Evolutionary conservation across 2,329 filamentous ascomycete species (phyloP).

Genomic region (Alternaria triticina): DNA sequence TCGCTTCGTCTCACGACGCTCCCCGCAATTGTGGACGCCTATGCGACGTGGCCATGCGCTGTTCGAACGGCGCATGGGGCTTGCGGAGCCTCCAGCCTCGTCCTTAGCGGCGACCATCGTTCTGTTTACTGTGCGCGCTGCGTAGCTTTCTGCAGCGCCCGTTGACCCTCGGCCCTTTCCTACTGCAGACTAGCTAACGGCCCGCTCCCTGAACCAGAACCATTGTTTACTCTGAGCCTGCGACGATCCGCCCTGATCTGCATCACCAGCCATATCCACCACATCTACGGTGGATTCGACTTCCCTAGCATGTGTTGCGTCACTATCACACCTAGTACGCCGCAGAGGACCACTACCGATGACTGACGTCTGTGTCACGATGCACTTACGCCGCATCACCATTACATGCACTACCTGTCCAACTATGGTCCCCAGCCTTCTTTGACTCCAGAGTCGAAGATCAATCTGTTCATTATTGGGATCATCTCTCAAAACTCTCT

Average conservation of each 20-base stretch:
- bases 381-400: not conserved
- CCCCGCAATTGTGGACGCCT: not conserved
- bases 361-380: not conserved
- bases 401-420: not conserved
- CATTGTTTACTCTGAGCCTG: not conserved
- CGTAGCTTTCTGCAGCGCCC: not conserved
- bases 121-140: not conserved
- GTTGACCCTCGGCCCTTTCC: slow-evolving; percentile 2
- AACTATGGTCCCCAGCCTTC: not conserved
- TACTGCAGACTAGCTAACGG: slow-evolving; percentile 7
- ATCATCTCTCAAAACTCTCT: not conserved
- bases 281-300: not conserved
- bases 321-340: not conserved
- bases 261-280: not conserved
- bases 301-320: not conserved
- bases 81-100: not conserved
- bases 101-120: not conserved
- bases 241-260: slow-evolving; percentile 7
- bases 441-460: not conserved
- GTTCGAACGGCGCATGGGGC: slow-evolving; percentile 2
- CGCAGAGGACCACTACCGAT: not conserved
- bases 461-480: not conserved
- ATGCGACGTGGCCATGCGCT: not conserved
- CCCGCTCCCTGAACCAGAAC: slow-evolving; percentile 7
- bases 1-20: not conserved